Conservation (phyloP, 179 eudicot genomes). For the Carnegiea gigantea region DNA sequence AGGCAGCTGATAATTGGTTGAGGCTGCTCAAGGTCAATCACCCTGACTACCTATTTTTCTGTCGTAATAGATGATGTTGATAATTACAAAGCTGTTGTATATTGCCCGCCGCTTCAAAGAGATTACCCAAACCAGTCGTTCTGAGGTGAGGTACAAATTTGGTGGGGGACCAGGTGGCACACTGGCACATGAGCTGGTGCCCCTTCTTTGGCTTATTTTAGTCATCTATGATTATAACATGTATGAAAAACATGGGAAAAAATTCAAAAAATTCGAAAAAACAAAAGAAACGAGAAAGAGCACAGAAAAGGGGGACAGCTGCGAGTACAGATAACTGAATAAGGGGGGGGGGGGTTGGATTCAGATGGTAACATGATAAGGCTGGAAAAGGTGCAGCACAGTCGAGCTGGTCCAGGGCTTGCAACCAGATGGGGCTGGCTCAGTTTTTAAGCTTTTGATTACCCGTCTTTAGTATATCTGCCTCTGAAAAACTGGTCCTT, state of each 20-base stretch:
- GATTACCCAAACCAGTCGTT: conserved; percentile 20
- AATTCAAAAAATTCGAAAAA: background rate
- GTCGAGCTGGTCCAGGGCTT: conserved; percentile 10
- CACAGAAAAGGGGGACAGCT: conserved; percentile 3
- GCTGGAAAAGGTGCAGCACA: conserved; percentile 17
- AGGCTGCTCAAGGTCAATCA: conserved; percentile 65
- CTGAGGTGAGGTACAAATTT: conserved; percentile 6
- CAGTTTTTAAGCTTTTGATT: background rate
- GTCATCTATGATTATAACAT: conserved; percentile 12
- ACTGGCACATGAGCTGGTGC: background rate
- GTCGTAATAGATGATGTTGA: conserved; percentile 46
- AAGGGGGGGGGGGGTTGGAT: conserved; percentile 24
- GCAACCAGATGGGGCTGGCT: conserved; percentile 18
- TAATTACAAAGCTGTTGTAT: conserved; percentile 27
- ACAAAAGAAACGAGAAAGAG: background rate
- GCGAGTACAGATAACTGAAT: conserved; percentile 26
- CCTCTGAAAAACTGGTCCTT: conserved; percentile 22
- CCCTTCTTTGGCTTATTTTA: conserved; percentile 16
- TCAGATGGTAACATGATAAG: conserved; percentile 25
- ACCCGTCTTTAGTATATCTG: background rate
- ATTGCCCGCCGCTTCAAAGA: conserved; percentile 24
- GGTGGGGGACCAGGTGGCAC: conserved; percentile 17
- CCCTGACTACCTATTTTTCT: conserved; percentile 84
- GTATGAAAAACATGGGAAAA: background rate
- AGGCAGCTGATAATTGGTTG: conserved; percentile 67